Conservation (phyloP, 768 basidiomycete species). For the Mrakia hoshinonis region DNA sequence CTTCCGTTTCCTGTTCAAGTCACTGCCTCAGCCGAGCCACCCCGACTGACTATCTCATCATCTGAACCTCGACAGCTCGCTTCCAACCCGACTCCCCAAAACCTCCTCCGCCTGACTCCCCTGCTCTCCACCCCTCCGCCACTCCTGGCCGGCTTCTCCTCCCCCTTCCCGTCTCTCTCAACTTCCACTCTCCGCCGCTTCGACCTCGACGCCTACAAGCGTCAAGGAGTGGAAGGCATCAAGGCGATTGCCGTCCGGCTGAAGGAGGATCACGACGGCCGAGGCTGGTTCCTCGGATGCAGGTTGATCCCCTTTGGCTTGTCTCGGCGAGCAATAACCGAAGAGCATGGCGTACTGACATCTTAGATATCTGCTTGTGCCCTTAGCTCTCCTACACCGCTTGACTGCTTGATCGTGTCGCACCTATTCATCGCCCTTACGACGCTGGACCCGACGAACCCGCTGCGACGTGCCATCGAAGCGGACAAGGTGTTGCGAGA, state of each 20-base stretch:
- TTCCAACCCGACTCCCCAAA: conserved; percentile 1
- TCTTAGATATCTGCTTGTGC: no score
- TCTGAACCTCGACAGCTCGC: neutral
- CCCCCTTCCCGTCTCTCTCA: conserved; percentile 16
- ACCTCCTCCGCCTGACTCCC: conserved; percentile 17
- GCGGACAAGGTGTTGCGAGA: conserved; percentile 4
- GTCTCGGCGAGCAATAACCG: neutral
- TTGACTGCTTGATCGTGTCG: conserved; percentile 26
- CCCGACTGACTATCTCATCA: neutral
- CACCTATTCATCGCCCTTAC: conserved; percentile 11
- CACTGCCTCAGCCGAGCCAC: neutral
- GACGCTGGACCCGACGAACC: conserved; percentile 2
- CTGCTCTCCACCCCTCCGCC: conserved; percentile 17
- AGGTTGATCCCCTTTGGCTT: neutral
- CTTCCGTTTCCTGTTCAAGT: neutral
- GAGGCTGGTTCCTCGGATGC: conserved; percentile 28
- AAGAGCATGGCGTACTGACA: neutral
- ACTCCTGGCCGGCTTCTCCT: conserved; percentile 18
- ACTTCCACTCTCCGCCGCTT: conserved; percentile 7
- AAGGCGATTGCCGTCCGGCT: conserved; percentile 19
- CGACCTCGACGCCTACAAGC: conserved; percentile 6
- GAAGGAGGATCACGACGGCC: neutral
- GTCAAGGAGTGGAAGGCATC: conserved; percentile 21
- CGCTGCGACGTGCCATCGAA: conserved; percentile 20
- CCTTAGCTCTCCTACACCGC: conserved; percentile 9